Evolutionary conservation across 2,329 filamentous ascomycete species (phyloP), one percentile per base, ranked within the genome.

Genomic region (Venturia asperata): DNA sequence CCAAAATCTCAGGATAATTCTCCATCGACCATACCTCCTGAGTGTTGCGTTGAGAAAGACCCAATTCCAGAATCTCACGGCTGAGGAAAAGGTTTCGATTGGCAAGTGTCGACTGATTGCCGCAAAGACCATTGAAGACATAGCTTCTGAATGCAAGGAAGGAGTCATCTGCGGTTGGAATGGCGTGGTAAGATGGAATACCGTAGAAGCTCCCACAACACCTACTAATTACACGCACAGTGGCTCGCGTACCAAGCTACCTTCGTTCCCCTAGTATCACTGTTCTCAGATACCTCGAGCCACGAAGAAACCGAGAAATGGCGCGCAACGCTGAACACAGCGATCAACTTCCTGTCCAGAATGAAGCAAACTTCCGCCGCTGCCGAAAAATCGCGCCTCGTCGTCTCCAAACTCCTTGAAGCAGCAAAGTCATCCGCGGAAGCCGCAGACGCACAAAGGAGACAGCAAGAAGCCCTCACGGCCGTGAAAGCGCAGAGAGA

Each of bases 81-180:
- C 85, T 1, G 84, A 90, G 67, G 89, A 92, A 69, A 81, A 87
- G 63, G 80, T 83, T 0, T 86, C 88, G 4, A 84, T 92, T 42
- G 83, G 85, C 66, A 85, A 84, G 39, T 92, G 89, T 73, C 83
- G 88, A 21, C 82, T 85, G 63, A 81, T 91, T 1, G 88, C 89
- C 10, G 85, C 84, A 67, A 82, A 86, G 68, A 87, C 87, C 0
- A 90, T 92, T 68, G 83, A 87, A 66, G 88, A 91, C 67, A 90
- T 92, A 67, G 82, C 85, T 13, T 79, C 81, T 27, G 87, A 89
- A 68, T 91, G 88, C 77, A 83, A 84, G 58, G 83, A 85, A 58
- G 89, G 90, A 72, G 85, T 91, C 71, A 89, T 92, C 77, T 85
- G 85, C 0, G 89, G 89, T 10, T 92, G 89, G 89, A 90, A 91